Conservation (phyloP, 352 stramenopile species). For the Pythium coloratum region DNA sequence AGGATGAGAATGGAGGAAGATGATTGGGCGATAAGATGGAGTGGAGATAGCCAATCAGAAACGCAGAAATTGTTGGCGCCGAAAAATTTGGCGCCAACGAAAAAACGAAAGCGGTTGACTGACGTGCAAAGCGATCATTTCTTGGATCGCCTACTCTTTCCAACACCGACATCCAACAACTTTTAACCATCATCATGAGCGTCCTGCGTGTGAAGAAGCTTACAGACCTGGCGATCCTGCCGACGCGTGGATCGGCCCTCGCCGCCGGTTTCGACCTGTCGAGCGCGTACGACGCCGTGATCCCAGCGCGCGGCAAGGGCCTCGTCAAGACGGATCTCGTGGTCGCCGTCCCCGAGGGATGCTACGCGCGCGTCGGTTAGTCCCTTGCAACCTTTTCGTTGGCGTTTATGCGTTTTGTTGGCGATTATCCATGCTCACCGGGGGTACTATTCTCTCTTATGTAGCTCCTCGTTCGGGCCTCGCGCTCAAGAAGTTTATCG, state of each 20-base stretch:
- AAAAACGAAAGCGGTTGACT: neutral
- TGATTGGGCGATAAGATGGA: too few species aligned
- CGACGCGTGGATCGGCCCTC: slow-evolving; percentile 69
- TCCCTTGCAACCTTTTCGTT: slow-evolving; percentile 4
- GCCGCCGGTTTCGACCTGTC: slow-evolving; percentile 85
- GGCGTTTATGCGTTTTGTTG: neutral
- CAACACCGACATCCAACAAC: neutral
- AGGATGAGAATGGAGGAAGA: too few species aligned
- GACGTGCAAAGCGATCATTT: neutral
- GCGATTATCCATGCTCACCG: neutral
- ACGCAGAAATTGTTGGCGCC: too few species aligned
- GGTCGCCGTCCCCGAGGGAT: slow-evolving; percentile 93
- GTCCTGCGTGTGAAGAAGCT: slow-evolving; percentile 86
- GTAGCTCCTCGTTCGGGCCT: slow-evolving; percentile 90
- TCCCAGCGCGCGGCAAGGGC: slow-evolving; percentile 91
- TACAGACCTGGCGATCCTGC: slow-evolving; percentile 77
- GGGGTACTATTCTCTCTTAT: neutral
- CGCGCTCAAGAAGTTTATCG: slow-evolving; percentile 98
- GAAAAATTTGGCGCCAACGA: slow-evolving; percentile 9
- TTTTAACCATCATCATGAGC: slow-evolving; percentile 9
- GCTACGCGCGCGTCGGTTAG: slow-evolving; percentile 93
- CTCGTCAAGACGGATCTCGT: slow-evolving; percentile 97
- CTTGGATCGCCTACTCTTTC: neutral
- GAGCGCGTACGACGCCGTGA: slow-evolving; percentile 83
- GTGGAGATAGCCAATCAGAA: too few species aligned